Percentiles rank a stretch among this genome's conserved stretches.
Conservation (phyloP, 164 flowering plant genomes). For the Stephania japonica region DNA sequence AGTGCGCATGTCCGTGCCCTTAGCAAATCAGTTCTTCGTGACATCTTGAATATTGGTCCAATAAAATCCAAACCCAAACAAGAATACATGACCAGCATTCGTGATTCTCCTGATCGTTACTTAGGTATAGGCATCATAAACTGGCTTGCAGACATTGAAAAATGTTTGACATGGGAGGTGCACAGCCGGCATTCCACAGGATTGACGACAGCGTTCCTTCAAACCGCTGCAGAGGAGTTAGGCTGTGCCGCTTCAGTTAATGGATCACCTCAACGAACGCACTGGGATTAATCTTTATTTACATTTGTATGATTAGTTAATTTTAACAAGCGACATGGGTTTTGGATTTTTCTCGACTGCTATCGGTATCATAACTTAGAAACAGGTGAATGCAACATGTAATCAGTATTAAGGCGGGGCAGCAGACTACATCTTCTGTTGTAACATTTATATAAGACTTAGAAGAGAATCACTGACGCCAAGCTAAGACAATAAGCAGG, state of each 20-base stretch:
- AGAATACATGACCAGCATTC: slow-evolving; percentile 28
- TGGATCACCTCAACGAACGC: not conserved
- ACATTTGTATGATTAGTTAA: slow-evolving; percentile 1
- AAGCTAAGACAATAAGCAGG: slow-evolving; percentile 3
- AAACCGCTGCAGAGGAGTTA: slow-evolving; percentile 69
- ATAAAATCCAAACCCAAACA: slow-evolving; percentile 24
- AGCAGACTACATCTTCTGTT: slow-evolving; percentile 3
- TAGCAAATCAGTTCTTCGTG: slow-evolving; percentile 86
- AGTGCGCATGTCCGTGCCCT: slow-evolving; percentile 96
- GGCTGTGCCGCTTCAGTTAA: slow-evolving; percentile 51
- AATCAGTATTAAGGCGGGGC: not conserved
- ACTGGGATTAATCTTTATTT: slow-evolving; percentile 15
- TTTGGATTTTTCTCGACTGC: slow-evolving; percentile 3
- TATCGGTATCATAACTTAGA: slow-evolving; percentile 1
- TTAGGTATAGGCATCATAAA: slow-evolving; percentile 38
- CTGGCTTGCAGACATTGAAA: slow-evolving; percentile 71
- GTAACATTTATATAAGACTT: slow-evolving; percentile 9
- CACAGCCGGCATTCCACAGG: slow-evolving; percentile 57
- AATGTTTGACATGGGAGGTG: slow-evolving; percentile 86
- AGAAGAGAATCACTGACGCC: not conserved
- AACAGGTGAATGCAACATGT: not conserved
- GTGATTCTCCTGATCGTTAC: slow-evolving; percentile 29
- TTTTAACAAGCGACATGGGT: not conserved
- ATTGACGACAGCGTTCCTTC: slow-evolving; percentile 51
- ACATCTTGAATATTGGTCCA: slow-evolving; percentile 46